These are phyloP conservation scores for Calycina herbarum DNA, from an alignment of 2,329 filamentous ascomycete species.

Conservation along the genomic window DNA sequence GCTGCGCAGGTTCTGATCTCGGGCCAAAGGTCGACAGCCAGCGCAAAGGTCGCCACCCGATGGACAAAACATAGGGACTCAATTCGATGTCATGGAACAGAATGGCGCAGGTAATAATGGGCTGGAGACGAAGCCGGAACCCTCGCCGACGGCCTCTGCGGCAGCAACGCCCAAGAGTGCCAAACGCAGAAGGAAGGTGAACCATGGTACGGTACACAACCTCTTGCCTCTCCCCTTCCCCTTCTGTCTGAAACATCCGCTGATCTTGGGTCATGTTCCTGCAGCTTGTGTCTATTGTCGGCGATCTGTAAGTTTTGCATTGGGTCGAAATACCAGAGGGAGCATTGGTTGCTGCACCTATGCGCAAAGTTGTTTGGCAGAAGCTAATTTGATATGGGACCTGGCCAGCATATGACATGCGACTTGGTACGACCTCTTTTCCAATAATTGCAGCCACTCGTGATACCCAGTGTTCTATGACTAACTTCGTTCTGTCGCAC, in stretches of 20 bases:
- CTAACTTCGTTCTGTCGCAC: conserved; percentile 37
- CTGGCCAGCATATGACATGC: conserved; percentile 81
- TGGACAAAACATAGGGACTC: conserved; percentile 36
- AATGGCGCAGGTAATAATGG: conserved; percentile 38
- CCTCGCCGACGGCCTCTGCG: conserved; percentile 35
- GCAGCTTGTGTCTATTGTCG: conserved; percentile 86
- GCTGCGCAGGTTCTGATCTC: conserved; percentile 4
- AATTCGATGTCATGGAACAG: conserved; percentile 39
- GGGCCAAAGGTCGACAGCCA: conserved; percentile 26
- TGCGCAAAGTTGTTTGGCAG: conserved; percentile 36
- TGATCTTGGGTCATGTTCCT: conserved; percentile 43
- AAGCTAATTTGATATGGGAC: conserved; percentile 39
- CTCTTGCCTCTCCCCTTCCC: conserved; percentile 25
- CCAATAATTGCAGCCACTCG: conserved; percentile 34
- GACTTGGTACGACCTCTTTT: conserved; percentile 67
- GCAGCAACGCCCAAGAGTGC: conserved; percentile 1
- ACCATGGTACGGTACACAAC: conserved; percentile 78
- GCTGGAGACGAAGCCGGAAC: conserved; percentile 36
- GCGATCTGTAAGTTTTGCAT: conserved; percentile 73
- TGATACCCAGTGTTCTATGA: conserved; percentile 35
- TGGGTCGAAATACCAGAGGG: conserved; percentile 32
- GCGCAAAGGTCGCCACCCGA: conserved; percentile 32
- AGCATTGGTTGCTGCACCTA: conserved; percentile 34
- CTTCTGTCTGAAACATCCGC: conserved; percentile 33
- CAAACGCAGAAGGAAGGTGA: conserved; percentile 86